phyloP scores from a whole-genome alignment of 345 rosid genomes.

The Cardamine resedifolia region DNA sequence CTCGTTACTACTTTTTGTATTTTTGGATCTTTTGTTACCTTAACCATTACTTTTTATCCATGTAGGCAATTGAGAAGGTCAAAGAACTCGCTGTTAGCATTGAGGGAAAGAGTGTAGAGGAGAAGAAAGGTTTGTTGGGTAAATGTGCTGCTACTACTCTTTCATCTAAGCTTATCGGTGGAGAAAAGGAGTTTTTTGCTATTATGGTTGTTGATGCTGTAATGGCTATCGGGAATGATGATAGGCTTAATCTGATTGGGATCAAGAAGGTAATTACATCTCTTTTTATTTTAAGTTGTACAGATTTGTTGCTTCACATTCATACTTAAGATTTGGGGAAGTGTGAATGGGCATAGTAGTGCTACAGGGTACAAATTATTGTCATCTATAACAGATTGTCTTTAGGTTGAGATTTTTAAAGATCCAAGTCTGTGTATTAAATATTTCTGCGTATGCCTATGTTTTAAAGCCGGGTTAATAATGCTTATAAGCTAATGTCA shows the following conservation, averaged over 20 bases:
- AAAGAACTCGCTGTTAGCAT: constrained; percentile 83
- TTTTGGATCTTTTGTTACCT: neutral
- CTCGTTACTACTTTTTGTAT: neutral
- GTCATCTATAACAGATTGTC: neutral
- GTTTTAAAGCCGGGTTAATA: neutral
- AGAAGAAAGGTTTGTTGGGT: constrained; percentile 79
- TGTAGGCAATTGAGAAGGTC: constrained; percentile 81
- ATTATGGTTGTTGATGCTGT: constrained; percentile 96
- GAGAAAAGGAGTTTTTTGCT: constrained; percentile 95
- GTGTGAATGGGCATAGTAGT: constrained; percentile 1
- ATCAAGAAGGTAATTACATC: constrained; percentile 67
- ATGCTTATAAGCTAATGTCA: constrained; percentile 12
- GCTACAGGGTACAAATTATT: neutral
- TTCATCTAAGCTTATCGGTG: constrained; percentile 95
- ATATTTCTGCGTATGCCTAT: neutral
- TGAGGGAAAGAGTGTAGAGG: constrained; percentile 87
- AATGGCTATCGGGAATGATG: constrained; percentile 75
- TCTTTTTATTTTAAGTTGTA: neutral
- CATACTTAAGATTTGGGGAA: neutral
- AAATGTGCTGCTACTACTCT: constrained; percentile 98
- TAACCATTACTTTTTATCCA: neutral
- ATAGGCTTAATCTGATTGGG: constrained; percentile 88
- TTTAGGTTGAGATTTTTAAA: neutral
- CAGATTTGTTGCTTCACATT: neutral
- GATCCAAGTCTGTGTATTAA: neutral